Evolutionary conservation across 192 early-diverging fungal species (phyloP).

Genomic region (Coemansia sp.): DNA sequence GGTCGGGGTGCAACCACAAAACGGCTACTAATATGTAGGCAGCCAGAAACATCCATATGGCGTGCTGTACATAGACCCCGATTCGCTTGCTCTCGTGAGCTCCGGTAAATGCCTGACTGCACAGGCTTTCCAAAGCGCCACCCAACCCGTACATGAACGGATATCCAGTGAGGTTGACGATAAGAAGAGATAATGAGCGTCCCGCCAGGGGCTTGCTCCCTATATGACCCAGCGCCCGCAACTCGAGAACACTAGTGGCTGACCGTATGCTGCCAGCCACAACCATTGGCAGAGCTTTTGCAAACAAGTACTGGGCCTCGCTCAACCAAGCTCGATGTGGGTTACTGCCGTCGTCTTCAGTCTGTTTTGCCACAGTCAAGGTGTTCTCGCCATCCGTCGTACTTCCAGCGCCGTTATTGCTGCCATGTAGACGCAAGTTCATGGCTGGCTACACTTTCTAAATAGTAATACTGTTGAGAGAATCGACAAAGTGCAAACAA

Average conservation of each 20-base stretch:
- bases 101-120: constrained; percentile 69
- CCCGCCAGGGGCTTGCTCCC: constrained; percentile 61
- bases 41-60: constrained; percentile 67
- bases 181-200: constrained; percentile 64
- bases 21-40: constrained; percentile 16
- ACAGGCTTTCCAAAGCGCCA: constrained; percentile 73
- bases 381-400: background rate
- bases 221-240: constrained; percentile 62
- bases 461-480: no score
- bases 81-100: constrained; percentile 53
- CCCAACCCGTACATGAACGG: constrained; percentile 67
- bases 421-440: background rate
- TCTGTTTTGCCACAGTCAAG: background rate
- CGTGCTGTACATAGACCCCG: constrained; percentile 73
- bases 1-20: constrained; percentile 41
- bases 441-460: background rate
- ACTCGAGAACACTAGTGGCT: constrained; percentile 58
- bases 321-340: constrained; percentile 13
- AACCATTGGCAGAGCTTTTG: constrained; percentile 55
- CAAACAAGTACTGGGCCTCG: constrained; percentile 24
- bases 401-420: no score
- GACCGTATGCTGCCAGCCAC: constrained; percentile 62
- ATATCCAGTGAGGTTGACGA: constrained; percentile 73
- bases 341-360: background rate
- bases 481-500: no score